A percentile compares a stretch with the other conserved stretches of the same genome.
phyloP scores from a whole-genome alignment of 371 early-diverging fungal genomes.

The Mortierella sp. region DNA sequence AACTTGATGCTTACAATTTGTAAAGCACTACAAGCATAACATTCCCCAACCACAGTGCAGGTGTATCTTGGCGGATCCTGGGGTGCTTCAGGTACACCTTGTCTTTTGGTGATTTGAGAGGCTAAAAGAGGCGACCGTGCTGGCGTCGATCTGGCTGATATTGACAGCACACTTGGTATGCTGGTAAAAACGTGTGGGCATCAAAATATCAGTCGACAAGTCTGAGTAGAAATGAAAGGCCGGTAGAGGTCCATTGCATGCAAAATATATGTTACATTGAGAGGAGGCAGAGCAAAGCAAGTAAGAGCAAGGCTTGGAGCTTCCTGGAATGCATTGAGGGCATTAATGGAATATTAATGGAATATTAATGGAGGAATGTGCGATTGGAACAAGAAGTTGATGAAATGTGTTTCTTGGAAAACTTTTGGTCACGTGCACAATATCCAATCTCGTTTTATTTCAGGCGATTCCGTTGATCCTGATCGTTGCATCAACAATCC shows the following conservation, averaged over 20 bases:
- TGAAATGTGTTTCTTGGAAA: neutral
- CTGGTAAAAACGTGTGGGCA: neutral
- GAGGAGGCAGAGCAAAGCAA: conserved; percentile 4
- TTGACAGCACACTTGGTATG: neutral
- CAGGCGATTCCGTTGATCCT: conserved; percentile 7
- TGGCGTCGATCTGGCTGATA: neutral
- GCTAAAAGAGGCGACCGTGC: neutral
- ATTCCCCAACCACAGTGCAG: conserved; percentile 39
- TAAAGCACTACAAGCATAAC: conserved; percentile 34
- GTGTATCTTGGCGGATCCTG: conserved; percentile 18
- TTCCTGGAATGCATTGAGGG: neutral
- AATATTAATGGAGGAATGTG: neutral
- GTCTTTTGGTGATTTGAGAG: conserved; percentile 18
- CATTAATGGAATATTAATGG: neutral
- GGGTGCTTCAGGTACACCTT: neutral
- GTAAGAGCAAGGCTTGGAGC: neutral
- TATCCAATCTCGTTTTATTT: too few species aligned
- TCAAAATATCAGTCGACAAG: neutral
- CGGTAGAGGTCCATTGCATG: neutral
- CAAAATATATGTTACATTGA: conserved; percentile 12
- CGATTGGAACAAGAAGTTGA: neutral
- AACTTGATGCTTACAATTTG: conserved; percentile 32
- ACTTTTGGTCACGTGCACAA: too few species aligned
- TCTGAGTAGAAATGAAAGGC: neutral
- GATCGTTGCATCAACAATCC: conserved; percentile 10